Percentiles rank a stretch among this genome's conserved stretches.
Evolutionary conservation across 345 rosid genomes (phyloP).

Genomic region (Ailanthus altissimus): DNA sequence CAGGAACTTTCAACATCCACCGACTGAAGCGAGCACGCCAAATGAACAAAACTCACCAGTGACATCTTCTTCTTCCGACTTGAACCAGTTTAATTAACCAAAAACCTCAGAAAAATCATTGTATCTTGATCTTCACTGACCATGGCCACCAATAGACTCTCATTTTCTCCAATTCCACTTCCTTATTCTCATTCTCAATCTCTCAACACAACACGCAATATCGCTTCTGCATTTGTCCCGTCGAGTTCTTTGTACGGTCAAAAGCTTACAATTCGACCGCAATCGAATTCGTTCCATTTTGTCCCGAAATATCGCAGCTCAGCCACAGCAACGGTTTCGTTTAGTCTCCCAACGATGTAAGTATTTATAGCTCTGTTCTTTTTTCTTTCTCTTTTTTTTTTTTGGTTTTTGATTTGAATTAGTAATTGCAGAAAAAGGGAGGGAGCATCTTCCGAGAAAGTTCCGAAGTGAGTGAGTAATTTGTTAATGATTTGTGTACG

Average conservation of each 20-base stretch:
- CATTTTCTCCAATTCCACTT: slow-evolving; percentile 45
- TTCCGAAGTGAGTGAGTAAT: slow-evolving; percentile 58
- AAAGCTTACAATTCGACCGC: slow-evolving; percentile 37
- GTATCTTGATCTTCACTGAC: slow-evolving; percentile 38
- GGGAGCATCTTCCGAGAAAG: slow-evolving; percentile 45
- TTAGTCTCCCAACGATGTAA: slow-evolving; percentile 72
- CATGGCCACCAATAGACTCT: slow-evolving; percentile 63
- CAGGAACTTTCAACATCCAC: not conserved
- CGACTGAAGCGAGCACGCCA: not conserved
- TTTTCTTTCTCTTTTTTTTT: not conserved
- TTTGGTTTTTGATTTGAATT: slow-evolving; percentile 15
- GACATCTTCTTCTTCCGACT: not conserved
- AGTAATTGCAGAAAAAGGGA: slow-evolving; percentile 55
- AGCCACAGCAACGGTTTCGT: slow-evolving; percentile 42
- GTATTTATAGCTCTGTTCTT: too few species aligned
- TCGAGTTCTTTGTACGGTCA: slow-evolving; percentile 45
- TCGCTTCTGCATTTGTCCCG: slow-evolving; percentile 29
- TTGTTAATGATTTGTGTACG: not conserved
- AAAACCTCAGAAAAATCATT: not conserved
- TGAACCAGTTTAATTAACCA: not conserved
- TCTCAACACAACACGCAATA: slow-evolving; percentile 15
- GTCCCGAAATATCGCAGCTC: slow-evolving; percentile 37
- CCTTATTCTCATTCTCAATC: slow-evolving; percentile 37
- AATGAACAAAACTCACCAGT: not conserved
- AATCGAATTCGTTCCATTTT: slow-evolving; percentile 32